Evolutionary conservation across 148 eudicot species (phyloP).

Genomic region (Vaccinium darrowii): DNA sequence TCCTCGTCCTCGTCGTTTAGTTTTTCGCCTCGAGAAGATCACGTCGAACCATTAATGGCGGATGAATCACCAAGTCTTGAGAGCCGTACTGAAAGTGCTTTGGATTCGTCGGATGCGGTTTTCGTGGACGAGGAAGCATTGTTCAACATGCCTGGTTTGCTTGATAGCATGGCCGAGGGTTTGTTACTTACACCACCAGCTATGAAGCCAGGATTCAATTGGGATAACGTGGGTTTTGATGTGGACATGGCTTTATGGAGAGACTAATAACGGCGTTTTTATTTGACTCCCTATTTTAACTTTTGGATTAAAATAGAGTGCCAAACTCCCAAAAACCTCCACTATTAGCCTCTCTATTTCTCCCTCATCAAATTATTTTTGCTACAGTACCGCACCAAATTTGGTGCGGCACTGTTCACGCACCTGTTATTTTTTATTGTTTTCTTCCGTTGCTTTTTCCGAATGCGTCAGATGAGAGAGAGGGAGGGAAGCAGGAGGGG

Average conservation of each 20-base stretch:
- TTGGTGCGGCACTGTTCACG: too few species aligned
- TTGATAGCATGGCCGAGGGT: conserved; percentile 79
- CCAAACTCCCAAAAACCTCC: too few species aligned
- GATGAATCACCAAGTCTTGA: neutral
- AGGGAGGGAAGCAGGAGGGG: too few species aligned
- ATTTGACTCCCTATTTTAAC: too few species aligned
- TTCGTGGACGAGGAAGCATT: conserved; percentile 66
- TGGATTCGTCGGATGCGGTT: neutral
- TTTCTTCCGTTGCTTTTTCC: too few species aligned
- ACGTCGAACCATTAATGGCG: neutral
- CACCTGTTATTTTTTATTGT: too few species aligned
- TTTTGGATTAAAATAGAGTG: too few species aligned
- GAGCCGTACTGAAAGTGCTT: neutral
- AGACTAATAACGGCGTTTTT: too few species aligned
- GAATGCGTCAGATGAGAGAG: too few species aligned
- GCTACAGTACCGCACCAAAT: too few species aligned
- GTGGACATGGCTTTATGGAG: conserved; percentile 42
- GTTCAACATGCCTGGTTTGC: conserved; percentile 58
- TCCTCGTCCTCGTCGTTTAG: conserved; percentile 6
- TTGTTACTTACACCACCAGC: conserved; percentile 72
- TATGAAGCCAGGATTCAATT: conserved; percentile 43
- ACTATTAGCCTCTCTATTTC: too few species aligned
- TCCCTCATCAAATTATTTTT: too few species aligned
- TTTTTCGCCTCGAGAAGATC: neutral
- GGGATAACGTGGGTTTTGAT: conserved; percentile 31